Percentiles rank a stretch among this genome's conserved stretches.
Evolutionary conservation across 1,284 basidiomycete genomes (phyloP).

Genomic region (Malassezia sp.): DNA sequence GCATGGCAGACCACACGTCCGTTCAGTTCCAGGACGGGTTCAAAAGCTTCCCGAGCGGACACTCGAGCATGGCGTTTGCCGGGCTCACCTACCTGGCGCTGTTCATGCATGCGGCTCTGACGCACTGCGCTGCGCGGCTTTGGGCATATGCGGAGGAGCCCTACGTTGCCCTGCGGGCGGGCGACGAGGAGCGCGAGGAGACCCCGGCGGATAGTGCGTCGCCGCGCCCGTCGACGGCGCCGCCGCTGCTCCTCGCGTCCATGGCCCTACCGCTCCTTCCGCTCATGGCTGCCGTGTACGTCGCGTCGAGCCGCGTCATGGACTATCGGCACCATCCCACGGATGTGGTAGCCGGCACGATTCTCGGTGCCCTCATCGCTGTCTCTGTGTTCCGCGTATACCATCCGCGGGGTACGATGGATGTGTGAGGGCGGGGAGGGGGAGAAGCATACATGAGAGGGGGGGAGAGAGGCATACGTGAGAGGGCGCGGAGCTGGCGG

Average conservation of each 20-base stretch:
- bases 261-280: constrained; percentile 55
- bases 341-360: constrained; percentile 65
- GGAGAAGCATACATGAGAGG: too few species aligned
- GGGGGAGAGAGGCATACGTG: too few species aligned
- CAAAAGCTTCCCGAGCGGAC: constrained; percentile 85
- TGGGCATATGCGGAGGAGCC: background rate
- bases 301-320: constrained; percentile 58
- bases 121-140: background rate
- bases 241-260: background rate
- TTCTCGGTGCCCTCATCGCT: constrained; percentile 62
- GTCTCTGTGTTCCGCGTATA: constrained; percentile 66
- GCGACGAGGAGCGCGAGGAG: background rate
- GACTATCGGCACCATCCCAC: constrained; percentile 49
- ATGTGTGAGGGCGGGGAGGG: background rate
- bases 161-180: background rate
- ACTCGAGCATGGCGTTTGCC: constrained; percentile 81
- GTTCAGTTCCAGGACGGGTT: constrained; percentile 54
- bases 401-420: constrained; percentile 25
- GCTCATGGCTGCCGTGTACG: constrained; percentile 65
- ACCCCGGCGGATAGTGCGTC: background rate
- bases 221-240: background rate
- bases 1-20: constrained; percentile 52
- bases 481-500: too few species aligned
- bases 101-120: constrained; percentile 50
- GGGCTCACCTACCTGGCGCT: constrained; percentile 80